phyloP scores from a whole-genome alignment of 305 asterid species.

The Fraxinus baroniana region DNA sequence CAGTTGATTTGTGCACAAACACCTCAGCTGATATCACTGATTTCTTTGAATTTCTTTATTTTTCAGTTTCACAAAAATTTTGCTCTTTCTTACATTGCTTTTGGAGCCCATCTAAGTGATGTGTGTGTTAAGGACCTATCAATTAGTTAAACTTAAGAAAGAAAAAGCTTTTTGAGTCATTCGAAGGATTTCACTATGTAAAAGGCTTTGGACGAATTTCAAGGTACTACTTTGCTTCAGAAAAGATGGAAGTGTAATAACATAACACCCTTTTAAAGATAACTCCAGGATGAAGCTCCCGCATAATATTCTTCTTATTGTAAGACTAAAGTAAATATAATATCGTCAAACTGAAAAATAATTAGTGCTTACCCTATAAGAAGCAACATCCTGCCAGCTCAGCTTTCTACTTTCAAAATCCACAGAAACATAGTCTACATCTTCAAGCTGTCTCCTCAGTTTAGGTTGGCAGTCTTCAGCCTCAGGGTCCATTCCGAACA shows the following conservation, averaged over 20 bases:
- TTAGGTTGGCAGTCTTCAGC: constrained; percentile 98
- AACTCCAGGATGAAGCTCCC: constrained; percentile 10
- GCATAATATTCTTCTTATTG: background rate
- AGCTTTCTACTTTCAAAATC: constrained; percentile 84
- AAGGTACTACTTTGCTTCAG: background rate
- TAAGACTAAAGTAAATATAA: background rate
- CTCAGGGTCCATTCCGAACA: constrained; percentile 91
- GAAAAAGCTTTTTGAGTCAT: background rate
- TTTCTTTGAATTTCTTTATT: background rate
- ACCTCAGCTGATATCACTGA: background rate
- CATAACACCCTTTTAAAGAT: background rate
- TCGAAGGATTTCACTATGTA: background rate
- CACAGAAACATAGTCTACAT: constrained; percentile 85
- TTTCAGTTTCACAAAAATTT: background rate
- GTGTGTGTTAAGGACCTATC: background rate
- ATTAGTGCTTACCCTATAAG: constrained; percentile 59
- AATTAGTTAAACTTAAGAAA: background rate
- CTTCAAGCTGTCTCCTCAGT: constrained; percentile 90
- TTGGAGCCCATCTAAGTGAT: background rate
- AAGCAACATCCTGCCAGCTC: constrained; percentile 94
- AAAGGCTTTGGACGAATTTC: background rate
- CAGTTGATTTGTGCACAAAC: background rate
- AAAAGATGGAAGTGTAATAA: background rate
- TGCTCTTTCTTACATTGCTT: background rate
- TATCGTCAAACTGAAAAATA: background rate